Conservation (phyloP, 495 filamentous ascomycete species). For the Durotheca rogersii region DNA sequence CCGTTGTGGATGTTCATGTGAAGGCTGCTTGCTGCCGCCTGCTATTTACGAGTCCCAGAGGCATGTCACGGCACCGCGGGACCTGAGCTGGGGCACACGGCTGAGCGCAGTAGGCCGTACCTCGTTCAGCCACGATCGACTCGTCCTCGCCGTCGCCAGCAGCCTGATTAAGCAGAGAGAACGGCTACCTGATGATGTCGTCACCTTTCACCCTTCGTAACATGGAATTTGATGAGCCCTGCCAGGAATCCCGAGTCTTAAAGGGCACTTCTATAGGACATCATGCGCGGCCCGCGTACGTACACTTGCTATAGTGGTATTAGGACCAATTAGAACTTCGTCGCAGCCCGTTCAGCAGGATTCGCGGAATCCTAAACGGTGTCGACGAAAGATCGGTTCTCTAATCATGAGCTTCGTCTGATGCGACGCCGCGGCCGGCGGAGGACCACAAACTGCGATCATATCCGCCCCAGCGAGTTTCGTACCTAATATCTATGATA, state of each 20-base stretch:
- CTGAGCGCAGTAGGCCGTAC: background rate
- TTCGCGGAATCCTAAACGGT: background rate
- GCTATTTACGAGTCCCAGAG: background rate
- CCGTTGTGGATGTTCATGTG: constrained; percentile 8
- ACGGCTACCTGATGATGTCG: background rate
- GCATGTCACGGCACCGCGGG: constrained; percentile 14
- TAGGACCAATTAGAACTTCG: too few relatives aligned
- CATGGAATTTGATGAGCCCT: constrained; percentile 1
- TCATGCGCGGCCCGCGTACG: background rate
- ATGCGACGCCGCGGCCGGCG: constrained; percentile 3
- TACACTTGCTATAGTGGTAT: too few relatives aligned
- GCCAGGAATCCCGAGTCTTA: constrained; percentile 5
- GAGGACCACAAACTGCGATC: background rate
- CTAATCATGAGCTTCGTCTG: constrained; percentile 1
- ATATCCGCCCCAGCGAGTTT: too few relatives aligned
- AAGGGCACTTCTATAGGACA: background rate
- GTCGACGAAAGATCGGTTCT: background rate
- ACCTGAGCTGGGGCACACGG: constrained; percentile 10
- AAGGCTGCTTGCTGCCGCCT: background rate
- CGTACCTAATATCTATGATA: too few relatives aligned
- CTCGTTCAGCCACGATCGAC: constrained; percentile 4
- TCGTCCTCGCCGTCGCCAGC: constrained; percentile 18
- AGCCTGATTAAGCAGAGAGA: constrained; percentile 18
- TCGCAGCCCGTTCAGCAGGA: too few relatives aligned
- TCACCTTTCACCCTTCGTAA: constrained; percentile 6